These are phyloP conservation scores for Phytophthora constricta DNA, from an alignment of 352 stramenopile genomes.

Conservation along the genomic window DNA sequence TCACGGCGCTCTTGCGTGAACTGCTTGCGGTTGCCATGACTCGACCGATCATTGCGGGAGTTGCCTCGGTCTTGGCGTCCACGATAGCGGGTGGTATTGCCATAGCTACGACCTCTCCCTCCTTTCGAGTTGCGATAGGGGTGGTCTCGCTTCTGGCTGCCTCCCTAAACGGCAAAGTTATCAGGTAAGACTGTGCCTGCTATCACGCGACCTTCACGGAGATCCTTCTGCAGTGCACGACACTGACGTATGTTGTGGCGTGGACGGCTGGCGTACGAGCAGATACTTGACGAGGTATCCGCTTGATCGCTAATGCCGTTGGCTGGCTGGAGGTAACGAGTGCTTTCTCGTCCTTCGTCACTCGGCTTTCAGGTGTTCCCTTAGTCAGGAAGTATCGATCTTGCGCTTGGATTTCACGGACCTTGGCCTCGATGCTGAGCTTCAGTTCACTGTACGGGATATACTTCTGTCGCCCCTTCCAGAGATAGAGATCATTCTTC, in stretches of 20 bases:
- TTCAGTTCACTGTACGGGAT: slow-evolving; percentile 4
- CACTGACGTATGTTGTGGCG: slow-evolving; percentile 11
- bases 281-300: neutral
- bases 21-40: slow-evolving; percentile 1
- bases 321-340: neutral
- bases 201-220: slow-evolving; percentile 8
- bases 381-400: neutral
- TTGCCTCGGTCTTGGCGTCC: neutral
- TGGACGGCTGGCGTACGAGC: neutral
- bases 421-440: slow-evolving; percentile 8
- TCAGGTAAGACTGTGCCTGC: slow-evolving; percentile 2
- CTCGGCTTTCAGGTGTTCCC: neutral
- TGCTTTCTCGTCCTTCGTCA: neutral
- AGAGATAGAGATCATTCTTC: neutral
- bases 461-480: slow-evolving; percentile 33
- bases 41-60: neutral
- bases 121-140: slow-evolving; percentile 5
- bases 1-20: slow-evolving; percentile 9
- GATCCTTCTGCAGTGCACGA: slow-evolving; percentile 40
- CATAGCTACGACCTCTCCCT: neutral
- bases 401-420: slow-evolving; percentile 6
- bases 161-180: slow-evolving; percentile 12
- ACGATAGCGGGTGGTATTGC: neutral
- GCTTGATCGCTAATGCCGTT: neutral
- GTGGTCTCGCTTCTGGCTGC: slow-evolving; percentile 2